These are phyloP conservation scores for Ustilago cynodontis DNA, from an alignment of 1,284 basidiomycete species.

Conservation along the genomic window DNA sequence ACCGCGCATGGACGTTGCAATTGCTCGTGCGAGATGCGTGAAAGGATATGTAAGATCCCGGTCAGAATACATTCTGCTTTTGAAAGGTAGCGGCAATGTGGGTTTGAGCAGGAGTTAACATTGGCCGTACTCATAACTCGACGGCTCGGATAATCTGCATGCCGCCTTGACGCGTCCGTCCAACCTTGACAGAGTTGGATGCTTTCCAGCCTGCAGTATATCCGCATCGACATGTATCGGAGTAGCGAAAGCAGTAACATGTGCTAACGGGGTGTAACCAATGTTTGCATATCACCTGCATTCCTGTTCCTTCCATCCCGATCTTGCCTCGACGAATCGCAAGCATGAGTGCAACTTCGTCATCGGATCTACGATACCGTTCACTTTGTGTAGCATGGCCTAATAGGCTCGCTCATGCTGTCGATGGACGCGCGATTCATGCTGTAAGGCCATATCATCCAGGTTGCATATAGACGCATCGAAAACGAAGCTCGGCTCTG, in stretches of 20 bases:
- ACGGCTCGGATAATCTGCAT: slow-evolving; percentile 15
- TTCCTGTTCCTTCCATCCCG: background rate
- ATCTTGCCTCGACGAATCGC: background rate
- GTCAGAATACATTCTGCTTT: background rate
- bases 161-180: background rate
- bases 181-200: background rate
- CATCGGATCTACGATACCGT: too few relatives aligned
- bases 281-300: background rate
- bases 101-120: too few relatives aligned
- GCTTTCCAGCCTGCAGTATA: background rate
- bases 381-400: too few relatives aligned
- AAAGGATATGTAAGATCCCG: background rate
- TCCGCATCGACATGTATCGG: background rate
- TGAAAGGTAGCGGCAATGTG: too few relatives aligned
- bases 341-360: too few relatives aligned
- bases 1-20: background rate
- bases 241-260: too few relatives aligned
- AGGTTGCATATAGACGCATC: too few relatives aligned
- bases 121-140: too few relatives aligned
- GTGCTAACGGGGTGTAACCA: background rate
- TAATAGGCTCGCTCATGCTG: too few relatives aligned
- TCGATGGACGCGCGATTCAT: too few relatives aligned
- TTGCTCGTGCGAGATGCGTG: slow-evolving; percentile 1
- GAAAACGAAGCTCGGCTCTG: too few relatives aligned
- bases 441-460: too few relatives aligned